phyloP scores from a whole-genome alignment of 1,139 yeast species.

The Magnusiomyces sp. region DNA sequence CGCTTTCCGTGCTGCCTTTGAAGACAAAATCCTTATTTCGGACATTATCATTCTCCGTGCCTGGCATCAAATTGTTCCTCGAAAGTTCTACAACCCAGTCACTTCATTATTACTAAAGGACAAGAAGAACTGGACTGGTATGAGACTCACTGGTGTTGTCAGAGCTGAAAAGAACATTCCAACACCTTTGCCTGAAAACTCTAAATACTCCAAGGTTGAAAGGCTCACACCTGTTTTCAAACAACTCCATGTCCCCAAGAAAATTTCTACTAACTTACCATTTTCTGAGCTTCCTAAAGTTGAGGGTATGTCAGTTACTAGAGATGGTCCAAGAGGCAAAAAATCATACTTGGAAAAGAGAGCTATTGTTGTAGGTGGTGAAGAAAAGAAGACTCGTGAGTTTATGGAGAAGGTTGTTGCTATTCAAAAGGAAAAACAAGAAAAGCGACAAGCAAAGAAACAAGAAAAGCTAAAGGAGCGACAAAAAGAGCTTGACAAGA shows the following conservation, averaged over 20 bases:
- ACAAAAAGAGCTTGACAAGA: conserved; percentile 64
- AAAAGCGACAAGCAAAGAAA: conserved; percentile 67
- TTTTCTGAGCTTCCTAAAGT: conserved; percentile 16
- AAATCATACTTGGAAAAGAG: conserved; percentile 80
- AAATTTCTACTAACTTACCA: conserved; percentile 71
- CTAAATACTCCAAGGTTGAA: conserved; percentile 73
- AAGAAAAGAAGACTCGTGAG: conserved; percentile 87
- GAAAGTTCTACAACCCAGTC: conserved; percentile 91
- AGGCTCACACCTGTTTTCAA: conserved; percentile 83
- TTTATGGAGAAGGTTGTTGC: conserved; percentile 83
- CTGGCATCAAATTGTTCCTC: conserved; percentile 92
- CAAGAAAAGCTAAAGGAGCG: conserved; percentile 68
- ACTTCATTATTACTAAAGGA: conserved; percentile 71
- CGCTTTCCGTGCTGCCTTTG: conserved; percentile 96
- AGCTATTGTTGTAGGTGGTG: conserved; percentile 88
- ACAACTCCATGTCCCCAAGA: conserved; percentile 74
- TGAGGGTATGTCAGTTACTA: conserved; percentile 25
- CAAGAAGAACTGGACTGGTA: conserved; percentile 89
- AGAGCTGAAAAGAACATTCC: conserved; percentile 65
- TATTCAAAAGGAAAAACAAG: conserved; percentile 75
- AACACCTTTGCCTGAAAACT: conserved; percentile 50
- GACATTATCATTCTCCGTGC: conserved; percentile 87
- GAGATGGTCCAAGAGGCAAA: conserved; percentile 79
- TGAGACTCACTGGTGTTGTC: conserved; percentile 90
- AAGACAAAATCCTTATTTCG: conserved; percentile 84